Percentiles rank a stretch among this genome's conserved stretches.
These are phyloP conservation scores for Scheffersomyces segobiensis DNA, from an alignment of 1,139 yeast species.

Conservation along the genomic window DNA sequence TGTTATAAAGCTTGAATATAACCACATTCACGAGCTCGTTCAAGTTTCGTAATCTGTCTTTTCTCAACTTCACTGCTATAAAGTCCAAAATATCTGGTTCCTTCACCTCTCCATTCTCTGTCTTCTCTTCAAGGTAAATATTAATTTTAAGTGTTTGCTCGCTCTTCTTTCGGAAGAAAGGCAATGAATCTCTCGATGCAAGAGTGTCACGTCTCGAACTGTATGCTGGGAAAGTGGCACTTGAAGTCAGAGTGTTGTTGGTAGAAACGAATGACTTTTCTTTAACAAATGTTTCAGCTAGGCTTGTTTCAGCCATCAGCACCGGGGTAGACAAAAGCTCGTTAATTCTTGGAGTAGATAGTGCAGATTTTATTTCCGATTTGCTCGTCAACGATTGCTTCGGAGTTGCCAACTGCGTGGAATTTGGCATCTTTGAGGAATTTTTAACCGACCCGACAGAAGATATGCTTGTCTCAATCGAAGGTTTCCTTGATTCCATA, in stretches of 20 bases:
- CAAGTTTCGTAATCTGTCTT: slow-evolving; percentile 24
- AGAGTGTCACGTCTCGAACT: not conserved
- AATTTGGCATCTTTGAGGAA: not conserved
- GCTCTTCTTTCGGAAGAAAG: slow-evolving; percentile 1
- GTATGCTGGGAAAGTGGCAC: not conserved
- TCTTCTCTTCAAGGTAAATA: slow-evolving; percentile 13
- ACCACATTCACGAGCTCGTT: slow-evolving; percentile 29
- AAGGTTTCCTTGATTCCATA: not conserved
- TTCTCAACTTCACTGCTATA: slow-evolving; percentile 25
- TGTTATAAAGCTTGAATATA: slow-evolving; percentile 18
- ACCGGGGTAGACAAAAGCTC: not conserved
- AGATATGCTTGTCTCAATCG: not conserved
- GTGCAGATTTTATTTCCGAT: not conserved
- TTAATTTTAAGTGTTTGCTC: slow-evolving; percentile 19
- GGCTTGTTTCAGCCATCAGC: not conserved
- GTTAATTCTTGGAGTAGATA: not conserved
- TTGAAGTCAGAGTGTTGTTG: not conserved
- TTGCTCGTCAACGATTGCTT: not conserved
- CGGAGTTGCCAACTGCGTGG: not conserved
- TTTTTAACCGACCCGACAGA: not conserved
- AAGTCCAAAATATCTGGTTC: slow-evolving; percentile 7
- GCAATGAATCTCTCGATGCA: not conserved
- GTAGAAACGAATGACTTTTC: not conserved
- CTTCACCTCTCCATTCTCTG: slow-evolving; percentile 3
- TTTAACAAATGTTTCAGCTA: not conserved